phyloP scores from a whole-genome alignment of 352 stramenopile species.

The Pythium aquatile region DNA sequence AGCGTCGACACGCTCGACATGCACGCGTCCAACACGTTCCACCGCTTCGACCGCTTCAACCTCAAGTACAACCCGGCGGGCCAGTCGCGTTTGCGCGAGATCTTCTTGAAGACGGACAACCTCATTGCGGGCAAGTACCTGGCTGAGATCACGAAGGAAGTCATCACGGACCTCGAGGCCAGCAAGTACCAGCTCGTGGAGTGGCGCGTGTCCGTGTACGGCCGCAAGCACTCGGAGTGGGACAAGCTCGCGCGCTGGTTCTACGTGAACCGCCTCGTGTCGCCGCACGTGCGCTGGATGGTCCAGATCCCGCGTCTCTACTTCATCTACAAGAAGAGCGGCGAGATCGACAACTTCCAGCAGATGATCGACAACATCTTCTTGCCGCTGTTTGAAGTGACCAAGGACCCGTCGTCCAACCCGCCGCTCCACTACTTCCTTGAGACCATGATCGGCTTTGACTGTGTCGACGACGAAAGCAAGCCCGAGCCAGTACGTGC shows the following conservation, averaged over 20 bases:
- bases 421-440: slow-evolving; percentile 91
- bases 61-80: slow-evolving; percentile 98
- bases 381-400: slow-evolving; percentile 96
- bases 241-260: slow-evolving; percentile 97
- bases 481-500: slow-evolving; percentile 88
- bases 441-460: slow-evolving; percentile 96
- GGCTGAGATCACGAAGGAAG: slow-evolving; percentile 95
- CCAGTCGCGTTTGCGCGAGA: slow-evolving; percentile 94
- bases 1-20: slow-evolving; percentile 99
- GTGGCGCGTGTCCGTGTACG: slow-evolving; percentile 95
- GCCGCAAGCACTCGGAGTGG: slow-evolving; percentile 94
- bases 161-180: slow-evolving; percentile 84
- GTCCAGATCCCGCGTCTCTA: slow-evolving; percentile 98
- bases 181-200: slow-evolving; percentile 95
- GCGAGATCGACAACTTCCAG: slow-evolving; percentile 94
- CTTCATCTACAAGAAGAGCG: slow-evolving; percentile 93
- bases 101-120: slow-evolving; percentile 99
- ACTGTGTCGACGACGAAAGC: slow-evolving; percentile 99
- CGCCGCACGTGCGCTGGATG: slow-evolving; percentile 97
- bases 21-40: slow-evolving; percentile 99
- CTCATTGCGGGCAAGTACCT: slow-evolving; percentile 95
- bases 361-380: slow-evolving; percentile 99
- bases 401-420: slow-evolving; percentile 93
- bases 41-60: slow-evolving; percentile 99
- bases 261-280: slow-evolving; percentile 89